A percentile compares a stretch with the other conserved stretches of the same genome.
phyloP scores from a whole-genome alignment of 148 eudicot species.

The Persicaria maculosa region DNA sequence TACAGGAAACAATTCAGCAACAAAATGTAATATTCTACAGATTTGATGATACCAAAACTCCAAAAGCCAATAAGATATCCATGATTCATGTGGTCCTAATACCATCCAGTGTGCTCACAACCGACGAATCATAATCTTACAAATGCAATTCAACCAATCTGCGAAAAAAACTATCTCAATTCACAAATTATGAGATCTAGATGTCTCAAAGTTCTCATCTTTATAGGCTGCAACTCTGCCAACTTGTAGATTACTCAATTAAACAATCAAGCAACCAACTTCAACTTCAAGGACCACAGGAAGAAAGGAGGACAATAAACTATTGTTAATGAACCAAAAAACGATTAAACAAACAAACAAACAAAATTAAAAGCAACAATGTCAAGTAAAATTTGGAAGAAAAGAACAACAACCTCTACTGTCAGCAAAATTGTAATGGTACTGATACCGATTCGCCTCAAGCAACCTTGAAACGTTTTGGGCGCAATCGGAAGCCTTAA shows the following conservation, averaged over 20 bases:
- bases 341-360: background rate
- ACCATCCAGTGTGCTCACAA: background rate
- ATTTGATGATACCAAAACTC: background rate
- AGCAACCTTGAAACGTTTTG: slow-evolving; percentile 93
- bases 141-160: background rate
- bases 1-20: background rate
- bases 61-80: background rate
- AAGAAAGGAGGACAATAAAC: background rate
- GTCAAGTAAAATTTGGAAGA: slow-evolving; percentile 9
- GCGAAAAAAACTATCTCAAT: background rate
- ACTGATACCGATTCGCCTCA: slow-evolving; percentile 84
- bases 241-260: background rate
- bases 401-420: slow-evolving; percentile 51
- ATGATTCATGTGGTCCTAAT: slow-evolving; percentile 11
- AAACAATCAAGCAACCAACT: slow-evolving; percentile 8
- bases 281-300: slow-evolving; percentile 7
- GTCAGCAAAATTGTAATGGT: slow-evolving; percentile 91
- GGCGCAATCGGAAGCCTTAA: slow-evolving; percentile 78
- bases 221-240: background rate
- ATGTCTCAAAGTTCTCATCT: background rate
- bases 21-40: background rate
- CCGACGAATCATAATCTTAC: slow-evolving; percentile 7
- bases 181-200: background rate
- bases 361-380: background rate
- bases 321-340: background rate